Percentiles rank a stretch among this genome's conserved stretches.
These are phyloP conservation scores for Giardia muris DNA, from an alignment of 208 protist genomes.

Conservation along the genomic window DNA sequence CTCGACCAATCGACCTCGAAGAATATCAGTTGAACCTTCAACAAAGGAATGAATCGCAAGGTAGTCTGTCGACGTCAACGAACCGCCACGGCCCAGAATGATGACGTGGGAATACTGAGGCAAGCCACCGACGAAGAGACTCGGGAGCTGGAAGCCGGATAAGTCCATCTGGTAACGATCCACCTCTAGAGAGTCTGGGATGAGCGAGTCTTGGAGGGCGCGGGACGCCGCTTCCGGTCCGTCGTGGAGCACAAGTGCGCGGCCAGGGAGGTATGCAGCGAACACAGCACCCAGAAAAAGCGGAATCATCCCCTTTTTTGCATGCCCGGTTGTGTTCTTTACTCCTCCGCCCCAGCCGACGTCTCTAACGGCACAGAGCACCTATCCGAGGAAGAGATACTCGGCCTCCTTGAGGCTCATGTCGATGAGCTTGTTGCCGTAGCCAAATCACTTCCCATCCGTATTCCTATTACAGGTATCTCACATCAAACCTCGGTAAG, in stretches of 20 bases:
- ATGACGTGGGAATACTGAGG: background rate
- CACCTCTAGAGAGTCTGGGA: background rate
- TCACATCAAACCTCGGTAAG: too few species aligned
- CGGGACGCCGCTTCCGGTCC: background rate
- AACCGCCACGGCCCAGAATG: background rate
- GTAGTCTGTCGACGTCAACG: background rate
- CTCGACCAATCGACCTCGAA: background rate
- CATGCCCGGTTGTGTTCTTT: too few species aligned
- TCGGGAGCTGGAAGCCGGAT: background rate
- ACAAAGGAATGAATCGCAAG: background rate
- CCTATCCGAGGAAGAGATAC: too few species aligned
- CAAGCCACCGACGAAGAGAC: background rate
- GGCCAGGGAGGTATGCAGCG: background rate
- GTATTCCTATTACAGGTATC: too few species aligned
- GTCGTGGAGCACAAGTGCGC: background rate
- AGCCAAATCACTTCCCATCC: too few species aligned
- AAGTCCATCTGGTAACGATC: background rate
- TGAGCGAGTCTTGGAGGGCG: background rate
- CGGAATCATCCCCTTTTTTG: too few species aligned
- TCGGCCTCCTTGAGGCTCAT: too few species aligned
- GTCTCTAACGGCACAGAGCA: too few species aligned
- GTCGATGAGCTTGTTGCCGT: too few species aligned
- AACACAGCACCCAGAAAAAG: too few species aligned
- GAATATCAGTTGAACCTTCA: background rate
- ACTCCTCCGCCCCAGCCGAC: too few species aligned